Base-by-base conservation (phyloP, 129 eudicot genomes). In the Glebionis coronaria region DNA sequence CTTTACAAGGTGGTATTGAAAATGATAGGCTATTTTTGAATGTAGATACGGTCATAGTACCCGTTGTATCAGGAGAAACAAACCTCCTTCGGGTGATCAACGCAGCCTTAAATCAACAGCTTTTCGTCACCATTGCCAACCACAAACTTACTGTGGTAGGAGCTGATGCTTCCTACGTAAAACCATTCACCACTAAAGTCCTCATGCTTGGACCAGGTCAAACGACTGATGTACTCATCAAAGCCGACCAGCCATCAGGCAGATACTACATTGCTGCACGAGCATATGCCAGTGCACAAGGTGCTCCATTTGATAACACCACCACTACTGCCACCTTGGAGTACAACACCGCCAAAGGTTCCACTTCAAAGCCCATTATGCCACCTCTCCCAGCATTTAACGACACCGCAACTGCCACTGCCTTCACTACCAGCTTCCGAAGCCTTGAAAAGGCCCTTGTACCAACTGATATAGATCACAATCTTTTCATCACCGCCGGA, bases 181-280 rank as follows among this genome's bases (percentile, higher is more conserved):
- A 94, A 56, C 97, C 97, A 67, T 94, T 94, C 82, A 84, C 90
- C 63, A 94, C 99, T 53, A 51, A 63, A 5, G 95, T 90, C 44
- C 85, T 94, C 69, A 94, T 94, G 97, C 83, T 94, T 8, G 97
- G 99, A 21, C 99, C 97, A 0, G 99, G 99, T 16, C 97, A 94
- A 71, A 94, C 95, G 65, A 94, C 99, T 0, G 95, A 84, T 40
- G 99, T 90, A 71, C 90, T 94, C 25, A 71, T 94, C 73, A 82
- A 76, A 7, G 95, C 90, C 1, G 82, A 94, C 81, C 99, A 94
- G 79, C 81, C 92, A 29, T 77, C 92, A 23, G 90, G 73, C 12
- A 53, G 95, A 35, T 93, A 93, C 90, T 88, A 88, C 96, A 82
- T 93, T 4, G 96, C 95, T 47, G 96, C 95, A 55, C 83, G 85